phyloP scores from a whole-genome alignment of 2,329 filamentous ascomycete genomes.

The Diaporthe vaccinii region DNA sequence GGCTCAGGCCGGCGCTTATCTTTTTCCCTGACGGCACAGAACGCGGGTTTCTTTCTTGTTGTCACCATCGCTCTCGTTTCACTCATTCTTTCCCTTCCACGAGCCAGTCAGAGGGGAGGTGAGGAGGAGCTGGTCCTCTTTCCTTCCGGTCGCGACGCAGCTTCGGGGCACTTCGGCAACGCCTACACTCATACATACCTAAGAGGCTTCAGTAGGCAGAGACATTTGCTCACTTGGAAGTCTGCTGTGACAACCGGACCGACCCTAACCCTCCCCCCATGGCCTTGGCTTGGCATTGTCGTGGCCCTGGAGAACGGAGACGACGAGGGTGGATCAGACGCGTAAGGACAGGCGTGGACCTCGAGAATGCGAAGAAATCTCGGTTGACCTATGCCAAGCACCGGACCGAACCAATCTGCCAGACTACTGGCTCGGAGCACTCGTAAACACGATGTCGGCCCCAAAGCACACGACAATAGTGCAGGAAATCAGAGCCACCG shows the following conservation, averaged over 20 bases:
- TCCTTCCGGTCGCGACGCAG: too few relatives aligned
- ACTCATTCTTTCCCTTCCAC: too few relatives aligned
- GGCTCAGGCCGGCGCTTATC: background rate
- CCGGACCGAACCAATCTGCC: background rate
- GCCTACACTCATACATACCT: too few relatives aligned
- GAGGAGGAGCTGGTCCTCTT: too few relatives aligned
- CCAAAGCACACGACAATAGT: constrained; percentile 3
- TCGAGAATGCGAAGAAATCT: constrained; percentile 14
- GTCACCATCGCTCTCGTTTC: too few relatives aligned
- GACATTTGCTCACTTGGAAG: too few relatives aligned
- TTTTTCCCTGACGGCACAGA: background rate
- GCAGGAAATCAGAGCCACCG: constrained; percentile 6
- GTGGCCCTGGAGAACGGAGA: background rate
- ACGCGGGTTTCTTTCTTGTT: too few relatives aligned
- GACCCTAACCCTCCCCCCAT: background rate
- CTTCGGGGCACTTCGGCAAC: too few relatives aligned
- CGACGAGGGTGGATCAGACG: constrained; percentile 2
- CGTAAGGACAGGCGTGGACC: background rate
- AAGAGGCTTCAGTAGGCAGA: too few relatives aligned
- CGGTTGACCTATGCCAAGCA: constrained; percentile 22
- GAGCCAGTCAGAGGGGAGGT: too few relatives aligned
- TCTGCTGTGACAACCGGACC: background rate
- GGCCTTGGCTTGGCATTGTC: background rate
- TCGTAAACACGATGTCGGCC: background rate
- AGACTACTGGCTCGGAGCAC: background rate